phyloP scores from a whole-genome alignment of 1,139 yeast species.

The Geotrichum carabidarum region DNA sequence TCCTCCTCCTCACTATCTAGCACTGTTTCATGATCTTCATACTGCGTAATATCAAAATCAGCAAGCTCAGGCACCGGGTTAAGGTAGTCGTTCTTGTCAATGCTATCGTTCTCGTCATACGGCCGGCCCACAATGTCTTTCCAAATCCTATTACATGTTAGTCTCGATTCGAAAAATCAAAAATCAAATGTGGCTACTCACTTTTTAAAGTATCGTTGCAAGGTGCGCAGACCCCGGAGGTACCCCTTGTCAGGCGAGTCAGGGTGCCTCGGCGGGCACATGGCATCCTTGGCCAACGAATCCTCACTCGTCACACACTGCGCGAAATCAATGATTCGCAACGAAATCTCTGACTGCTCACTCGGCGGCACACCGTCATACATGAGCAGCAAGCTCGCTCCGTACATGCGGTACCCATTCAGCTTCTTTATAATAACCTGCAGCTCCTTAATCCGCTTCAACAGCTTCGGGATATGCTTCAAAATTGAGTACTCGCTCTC shows the following conservation, averaged over 20 bases:
- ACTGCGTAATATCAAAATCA: conserved; percentile 14
- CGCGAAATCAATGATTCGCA: conserved; percentile 90
- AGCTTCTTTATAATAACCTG: conserved; percentile 51
- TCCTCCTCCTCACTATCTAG: conserved; percentile 1
- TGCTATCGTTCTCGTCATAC: not conserved
- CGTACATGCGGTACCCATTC: conserved; percentile 84
- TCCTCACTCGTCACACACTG: conserved; percentile 80
- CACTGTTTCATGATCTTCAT: conserved; percentile 5
- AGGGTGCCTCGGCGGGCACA: conserved; percentile 67
- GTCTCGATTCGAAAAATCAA: not conserved
- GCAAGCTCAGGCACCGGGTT: conserved; percentile 1
- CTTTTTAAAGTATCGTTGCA: conserved; percentile 52
- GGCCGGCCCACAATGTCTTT: conserved; percentile 25
- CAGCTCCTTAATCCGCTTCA: conserved; percentile 57
- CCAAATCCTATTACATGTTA: conserved; percentile 25
- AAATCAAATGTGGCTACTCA: conserved; percentile 12
- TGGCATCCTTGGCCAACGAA: conserved; percentile 39
- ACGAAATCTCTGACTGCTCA: conserved; percentile 39
- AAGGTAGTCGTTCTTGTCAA: not conserved
- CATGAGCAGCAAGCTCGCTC: conserved; percentile 81
- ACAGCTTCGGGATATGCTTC: conserved; percentile 60
- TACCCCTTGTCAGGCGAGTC: conserved; percentile 73
- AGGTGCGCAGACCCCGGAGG: conserved; percentile 68
- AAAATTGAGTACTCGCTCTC: conserved; percentile 51
- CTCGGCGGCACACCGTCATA: conserved; percentile 58